Evolutionary conservation across 768 basidiomycete genomes (phyloP).

Genomic region (Astraeus odoratus): DNA sequence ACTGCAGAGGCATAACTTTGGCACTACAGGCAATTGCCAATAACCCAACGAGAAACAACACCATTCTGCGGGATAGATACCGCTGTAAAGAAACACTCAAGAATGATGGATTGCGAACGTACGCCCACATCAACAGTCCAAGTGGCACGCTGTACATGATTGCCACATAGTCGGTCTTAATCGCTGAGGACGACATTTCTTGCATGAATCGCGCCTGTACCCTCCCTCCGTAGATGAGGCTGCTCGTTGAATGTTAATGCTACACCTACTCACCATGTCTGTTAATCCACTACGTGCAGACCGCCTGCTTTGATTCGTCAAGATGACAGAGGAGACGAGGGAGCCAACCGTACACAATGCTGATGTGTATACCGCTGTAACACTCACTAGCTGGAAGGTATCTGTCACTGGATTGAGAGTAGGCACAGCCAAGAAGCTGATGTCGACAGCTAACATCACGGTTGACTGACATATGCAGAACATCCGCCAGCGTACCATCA

Average conservation of each 20-base stretch:
- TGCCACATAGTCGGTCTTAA: slow-evolving; percentile 22
- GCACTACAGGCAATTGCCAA: slow-evolving; percentile 17
- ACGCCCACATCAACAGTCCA: slow-evolving; percentile 28
- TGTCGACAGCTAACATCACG: slow-evolving; percentile 45
- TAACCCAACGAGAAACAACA: slow-evolving; percentile 22
- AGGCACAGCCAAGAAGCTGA: slow-evolving; percentile 47
- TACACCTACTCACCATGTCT: slow-evolving; percentile 22
- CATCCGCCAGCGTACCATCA: not conserved
- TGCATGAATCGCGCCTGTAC: slow-evolving; percentile 20
- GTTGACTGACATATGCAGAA: slow-evolving; percentile 33
- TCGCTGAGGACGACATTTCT: slow-evolving; percentile 7
- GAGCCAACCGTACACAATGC: slow-evolving; percentile 28
- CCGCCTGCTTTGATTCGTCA: slow-evolving; percentile 30
- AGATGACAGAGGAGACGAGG: slow-evolving; percentile 29
- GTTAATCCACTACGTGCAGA: slow-evolving; percentile 12
- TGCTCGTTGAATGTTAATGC: not conserved
- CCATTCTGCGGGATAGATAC: too few relatives aligned
- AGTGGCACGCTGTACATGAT: slow-evolving; percentile 30
- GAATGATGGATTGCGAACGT: slow-evolving; percentile 1
- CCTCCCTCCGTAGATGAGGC: not conserved
- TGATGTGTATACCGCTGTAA: slow-evolving; percentile 33
- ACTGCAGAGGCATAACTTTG: slow-evolving; percentile 8
- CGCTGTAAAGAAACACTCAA: too few relatives aligned
- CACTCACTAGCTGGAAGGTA: slow-evolving; percentile 7
- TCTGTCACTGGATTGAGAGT: slow-evolving; percentile 19